A percentile compares a stretch with the other conserved stretches of the same genome.
Evolutionary conservation across 805 yeast genomes (phyloP).

Genomic region (Yarrowia sp.): DNA sequence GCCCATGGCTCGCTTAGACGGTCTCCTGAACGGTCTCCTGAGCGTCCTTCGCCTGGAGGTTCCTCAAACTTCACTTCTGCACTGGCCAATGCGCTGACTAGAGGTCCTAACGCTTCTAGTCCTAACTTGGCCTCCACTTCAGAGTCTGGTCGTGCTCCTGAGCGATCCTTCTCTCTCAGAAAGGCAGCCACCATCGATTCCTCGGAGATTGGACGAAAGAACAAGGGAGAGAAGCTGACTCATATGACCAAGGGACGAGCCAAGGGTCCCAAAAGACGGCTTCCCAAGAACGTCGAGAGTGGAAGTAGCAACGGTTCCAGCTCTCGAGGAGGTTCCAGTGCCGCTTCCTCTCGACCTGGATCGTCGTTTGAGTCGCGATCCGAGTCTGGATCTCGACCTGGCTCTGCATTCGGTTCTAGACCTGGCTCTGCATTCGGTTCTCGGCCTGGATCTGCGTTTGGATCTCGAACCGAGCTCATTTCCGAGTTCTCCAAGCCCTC

Average conservation of each 20-base stretch:
- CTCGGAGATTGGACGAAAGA: conserved; percentile 25
- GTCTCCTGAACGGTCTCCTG: conserved; percentile 29
- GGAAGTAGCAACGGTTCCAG: neutral
- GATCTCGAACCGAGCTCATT: neutral
- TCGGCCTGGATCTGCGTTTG: neutral
- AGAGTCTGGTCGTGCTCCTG: neutral
- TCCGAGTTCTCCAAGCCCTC: conserved; percentile 6
- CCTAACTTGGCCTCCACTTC: neutral
- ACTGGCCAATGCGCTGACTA: conserved; percentile 15
- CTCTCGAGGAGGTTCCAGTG: neutral
- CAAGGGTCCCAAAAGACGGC: conserved; percentile 53
- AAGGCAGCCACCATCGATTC: conserved; percentile 44
- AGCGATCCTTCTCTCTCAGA: conserved; percentile 22
- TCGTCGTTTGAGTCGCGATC: neutral
- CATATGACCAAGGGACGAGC: conserved; percentile 51
- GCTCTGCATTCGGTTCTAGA: neutral
- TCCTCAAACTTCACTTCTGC: conserved; percentile 19
- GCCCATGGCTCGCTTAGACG: conserved; percentile 19
- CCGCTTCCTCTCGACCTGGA: neutral
- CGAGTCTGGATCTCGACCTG: neutral
- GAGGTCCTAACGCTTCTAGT: conserved; percentile 24
- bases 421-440: neutral
- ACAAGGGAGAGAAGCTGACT: conserved; percentile 42
- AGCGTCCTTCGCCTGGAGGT: conserved; percentile 10
- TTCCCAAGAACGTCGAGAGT: conserved; percentile 46